Evolutionary conservation across 2,329 filamentous ascomycete species (phyloP).

Genomic region (Colletotrichum incanum): DNA sequence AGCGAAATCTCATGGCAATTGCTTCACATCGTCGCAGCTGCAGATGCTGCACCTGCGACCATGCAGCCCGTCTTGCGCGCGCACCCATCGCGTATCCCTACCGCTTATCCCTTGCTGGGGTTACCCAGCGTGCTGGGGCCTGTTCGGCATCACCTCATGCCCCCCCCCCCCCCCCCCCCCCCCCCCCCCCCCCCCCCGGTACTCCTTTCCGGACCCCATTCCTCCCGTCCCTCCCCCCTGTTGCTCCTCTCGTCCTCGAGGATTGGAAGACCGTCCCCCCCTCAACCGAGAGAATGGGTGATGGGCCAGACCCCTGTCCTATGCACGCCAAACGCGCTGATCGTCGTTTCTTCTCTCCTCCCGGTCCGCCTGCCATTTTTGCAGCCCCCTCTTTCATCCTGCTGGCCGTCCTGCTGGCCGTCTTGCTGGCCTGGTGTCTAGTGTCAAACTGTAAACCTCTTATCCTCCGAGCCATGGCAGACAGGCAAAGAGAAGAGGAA

Average conservation of each 20-base stretch:
- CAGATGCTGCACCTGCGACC: background rate
- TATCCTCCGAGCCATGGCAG: background rate
- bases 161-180: background rate
- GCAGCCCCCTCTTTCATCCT: background rate
- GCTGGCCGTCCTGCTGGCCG: background rate
- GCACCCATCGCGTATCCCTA: conserved; percentile 18
- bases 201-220: background rate
- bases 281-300: conserved; percentile 22
- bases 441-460: background rate
- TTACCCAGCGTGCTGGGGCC: conserved; percentile 27
- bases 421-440: background rate
- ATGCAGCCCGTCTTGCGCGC: background rate
- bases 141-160: background rate
- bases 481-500: background rate
- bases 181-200: background rate
- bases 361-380: conserved; percentile 17
- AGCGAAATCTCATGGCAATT: conserved; percentile 21
- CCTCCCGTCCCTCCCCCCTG: background rate
- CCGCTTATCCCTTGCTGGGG: conserved; percentile 31
- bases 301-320: conserved; percentile 18
- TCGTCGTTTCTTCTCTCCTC: conserved; percentile 28
- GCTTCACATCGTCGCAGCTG: background rate
- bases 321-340: conserved; percentile 31
- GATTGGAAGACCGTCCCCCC: background rate
- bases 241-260: background rate